These are phyloP conservation scores for Aphanomyces cochlioides DNA, from an alignment of 352 stramenopile genomes.

Conservation along the genomic window DNA sequence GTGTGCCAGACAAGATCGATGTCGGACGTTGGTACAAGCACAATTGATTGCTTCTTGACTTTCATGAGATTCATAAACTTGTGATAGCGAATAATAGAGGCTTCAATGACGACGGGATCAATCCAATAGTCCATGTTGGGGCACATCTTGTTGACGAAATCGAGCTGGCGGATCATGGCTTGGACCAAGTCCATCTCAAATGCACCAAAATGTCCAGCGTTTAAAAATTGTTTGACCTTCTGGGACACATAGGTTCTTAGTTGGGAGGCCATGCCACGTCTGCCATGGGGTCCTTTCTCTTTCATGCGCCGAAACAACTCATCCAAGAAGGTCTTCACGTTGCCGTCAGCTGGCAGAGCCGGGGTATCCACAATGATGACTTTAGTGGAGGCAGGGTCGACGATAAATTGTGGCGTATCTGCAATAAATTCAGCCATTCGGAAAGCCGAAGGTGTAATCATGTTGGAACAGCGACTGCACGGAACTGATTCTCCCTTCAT, in stretches of 20 bases:
- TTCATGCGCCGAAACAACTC: not conserved
- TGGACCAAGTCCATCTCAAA: slow-evolving; percentile 26
- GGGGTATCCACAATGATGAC: no score
- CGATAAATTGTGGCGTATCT: not conserved
- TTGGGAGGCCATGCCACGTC: not conserved
- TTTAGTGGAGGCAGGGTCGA: no score
- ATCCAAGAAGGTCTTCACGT: not conserved
- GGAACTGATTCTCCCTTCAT: not conserved
- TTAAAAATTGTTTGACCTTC: not conserved
- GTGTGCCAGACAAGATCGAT: slow-evolving; percentile 27
- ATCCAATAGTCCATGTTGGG: slow-evolving; percentile 26
- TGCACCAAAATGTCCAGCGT: not conserved
- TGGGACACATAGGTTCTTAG: not conserved
- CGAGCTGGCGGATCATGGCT: slow-evolving; percentile 28
- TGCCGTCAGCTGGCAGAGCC: not conserved
- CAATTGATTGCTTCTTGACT: slow-evolving; percentile 1
- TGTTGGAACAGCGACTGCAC: not conserved
- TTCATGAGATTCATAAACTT: slow-evolving; percentile 30
- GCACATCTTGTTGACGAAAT: slow-evolving; percentile 31
- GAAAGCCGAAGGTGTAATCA: not conserved
- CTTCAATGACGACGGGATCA: slow-evolving; percentile 2
- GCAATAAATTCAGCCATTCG: not conserved
- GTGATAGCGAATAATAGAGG: slow-evolving; percentile 22
- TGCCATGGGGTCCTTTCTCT: not conserved
- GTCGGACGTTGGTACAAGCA: slow-evolving; percentile 26